Evolutionary conservation across 345 rosid species (phyloP).

Genomic region (Raphanus raphanistrum): DNA sequence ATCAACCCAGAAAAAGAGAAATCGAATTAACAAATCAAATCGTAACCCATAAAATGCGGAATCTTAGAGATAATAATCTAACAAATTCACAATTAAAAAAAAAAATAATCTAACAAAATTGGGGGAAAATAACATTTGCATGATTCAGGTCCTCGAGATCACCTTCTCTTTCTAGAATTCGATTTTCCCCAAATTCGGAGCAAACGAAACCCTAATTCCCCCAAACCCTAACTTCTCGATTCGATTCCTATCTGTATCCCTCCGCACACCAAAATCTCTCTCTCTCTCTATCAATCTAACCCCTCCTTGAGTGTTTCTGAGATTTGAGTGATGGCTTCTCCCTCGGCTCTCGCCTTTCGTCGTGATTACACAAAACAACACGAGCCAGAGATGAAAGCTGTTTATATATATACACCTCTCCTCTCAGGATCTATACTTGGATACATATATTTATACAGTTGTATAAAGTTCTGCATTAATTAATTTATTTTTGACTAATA

Average conservation of each 20-base stretch:
- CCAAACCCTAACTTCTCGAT: constrained; percentile 35
- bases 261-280: neutral
- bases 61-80: constrained; percentile 23
- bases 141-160: constrained; percentile 52
- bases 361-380: neutral
- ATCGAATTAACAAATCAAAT: neutral
- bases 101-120: constrained; percentile 32
- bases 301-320: neutral
- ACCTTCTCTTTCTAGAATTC: constrained; percentile 40
- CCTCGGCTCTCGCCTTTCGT: neutral
- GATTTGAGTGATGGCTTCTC: neutral
- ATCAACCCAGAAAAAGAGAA: neutral
- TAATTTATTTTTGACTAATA: neutral
- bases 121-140: constrained; percentile 32
- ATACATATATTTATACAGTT: neutral
- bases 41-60: constrained; percentile 19
- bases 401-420: neutral
- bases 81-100: neutral
- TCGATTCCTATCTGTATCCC: neutral
- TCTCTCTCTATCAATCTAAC: neutral
- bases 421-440: neutral
- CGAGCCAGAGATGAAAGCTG: neutral
- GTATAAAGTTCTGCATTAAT: neutral
- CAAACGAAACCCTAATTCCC: constrained; percentile 33
- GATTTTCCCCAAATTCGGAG: constrained; percentile 33